Evolutionary conservation across 768 basidiomycete genomes (phyloP), one percentile per base, ranked within the genome.

Genomic region (Russula abietina): DNA sequence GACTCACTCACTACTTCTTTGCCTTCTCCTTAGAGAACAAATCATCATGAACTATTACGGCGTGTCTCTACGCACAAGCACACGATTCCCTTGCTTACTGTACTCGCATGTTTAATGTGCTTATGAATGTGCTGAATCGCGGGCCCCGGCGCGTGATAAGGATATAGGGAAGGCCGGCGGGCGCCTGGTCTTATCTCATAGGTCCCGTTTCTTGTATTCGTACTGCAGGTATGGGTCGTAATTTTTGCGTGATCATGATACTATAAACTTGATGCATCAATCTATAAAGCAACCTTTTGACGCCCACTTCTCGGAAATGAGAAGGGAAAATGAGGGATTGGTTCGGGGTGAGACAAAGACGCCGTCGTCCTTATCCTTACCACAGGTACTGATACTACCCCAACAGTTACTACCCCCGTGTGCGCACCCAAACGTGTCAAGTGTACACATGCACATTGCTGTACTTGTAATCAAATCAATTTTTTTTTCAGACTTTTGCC

Each of bases 251-350:
- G 38, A 39, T 39, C 38, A 17, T 39, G 16, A 39, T 39, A 17
- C 38, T 39, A 7, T 39, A 39, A 39, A 46, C 45, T 46, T 46
- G 45, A 46, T 46, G 45, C 45, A 46, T 46, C 45, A 46, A 12
- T 22, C n/a, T 11, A 46, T 11, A 46, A 46, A 46, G 9, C 19
- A 2, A 7, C 4, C 1, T 39, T 16, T 39, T 46, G 22, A 24
- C 45, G 45, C 45, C 45, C 22, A 10, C 9, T 16, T n/a, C 45
- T 46, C 48, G 55, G 55, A 61, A 55, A 61, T 50, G 54, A 39
- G 38, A 8, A 26, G 14, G 43, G 52, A 32, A 43, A 16, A 32
- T 22, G 28, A 4, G 36, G 28, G 60, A 33, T 61, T 50, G 36
- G 26, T 41, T 39, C 60, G 46, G 60, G 38, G 30, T 12, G 39